Percentiles rank a stretch among this genome's conserved stretches.
These are phyloP conservation scores for Adansonia madagascariensis DNA, from an alignment of 441 rosid species.

Conservation along the genomic window DNA sequence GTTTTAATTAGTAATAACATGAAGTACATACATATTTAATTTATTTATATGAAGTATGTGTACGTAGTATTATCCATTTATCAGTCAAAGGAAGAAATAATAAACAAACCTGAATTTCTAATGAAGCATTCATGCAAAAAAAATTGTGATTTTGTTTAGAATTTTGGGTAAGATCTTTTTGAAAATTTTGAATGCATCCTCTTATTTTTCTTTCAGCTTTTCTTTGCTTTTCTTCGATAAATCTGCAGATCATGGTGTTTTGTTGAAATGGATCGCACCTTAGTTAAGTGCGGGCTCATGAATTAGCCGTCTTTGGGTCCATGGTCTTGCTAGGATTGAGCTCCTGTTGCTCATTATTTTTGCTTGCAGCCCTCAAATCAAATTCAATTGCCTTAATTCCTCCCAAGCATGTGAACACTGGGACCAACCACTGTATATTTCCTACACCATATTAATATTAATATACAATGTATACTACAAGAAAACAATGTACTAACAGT, in stretches of 20 bases:
- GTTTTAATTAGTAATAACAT: too few relatives aligned
- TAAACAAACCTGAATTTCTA: too few relatives aligned
- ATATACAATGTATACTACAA: too few relatives aligned
- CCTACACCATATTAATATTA: neutral
- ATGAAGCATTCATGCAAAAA: too few relatives aligned
- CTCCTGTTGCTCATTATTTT: conserved; percentile 8
- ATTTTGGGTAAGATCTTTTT: neutral
- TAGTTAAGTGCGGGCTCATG: neutral
- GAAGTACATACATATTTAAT: too few relatives aligned
- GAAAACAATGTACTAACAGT: too few relatives aligned
- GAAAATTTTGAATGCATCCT: neutral
- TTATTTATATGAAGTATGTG: too few relatives aligned
- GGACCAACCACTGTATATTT: conserved; percentile 21
- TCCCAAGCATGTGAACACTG: conserved; percentile 28
- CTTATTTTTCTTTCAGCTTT: neutral
- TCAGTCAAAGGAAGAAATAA: too few relatives aligned
- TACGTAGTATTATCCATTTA: too few relatives aligned
- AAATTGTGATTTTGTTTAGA: too few relatives aligned
- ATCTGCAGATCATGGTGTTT: conserved; percentile 1
- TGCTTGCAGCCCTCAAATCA: neutral
- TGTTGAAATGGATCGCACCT: neutral
- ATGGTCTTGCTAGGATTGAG: neutral
- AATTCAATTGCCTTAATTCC: neutral
- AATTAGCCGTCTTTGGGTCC: neutral
- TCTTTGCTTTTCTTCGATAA: neutral